Percentiles rank a stretch among this genome's conserved stretches.
These are phyloP conservation scores for Austroboletus niveus DNA, from an alignment of 1,284 basidiomycete genomes.

Conservation along the genomic window DNA sequence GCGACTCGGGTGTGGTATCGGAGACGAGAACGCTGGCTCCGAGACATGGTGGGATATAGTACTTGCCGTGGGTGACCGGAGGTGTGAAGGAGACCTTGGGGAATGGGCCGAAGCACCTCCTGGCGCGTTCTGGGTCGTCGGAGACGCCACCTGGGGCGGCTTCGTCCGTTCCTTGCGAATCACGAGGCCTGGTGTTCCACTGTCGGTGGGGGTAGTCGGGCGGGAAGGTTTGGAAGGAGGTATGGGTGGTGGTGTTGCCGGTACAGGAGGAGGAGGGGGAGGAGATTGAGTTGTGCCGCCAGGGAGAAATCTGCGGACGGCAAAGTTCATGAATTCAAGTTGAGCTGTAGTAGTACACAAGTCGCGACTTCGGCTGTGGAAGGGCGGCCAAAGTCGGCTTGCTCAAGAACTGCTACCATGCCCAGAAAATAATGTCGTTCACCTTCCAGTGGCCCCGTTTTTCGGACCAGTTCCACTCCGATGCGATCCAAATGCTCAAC, in stretches of 20 bases:
- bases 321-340: constrained; percentile 47
- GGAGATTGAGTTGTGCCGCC: constrained; percentile 34
- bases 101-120: constrained; percentile 28
- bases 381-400: neutral
- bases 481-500: constrained; percentile 93
- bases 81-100: constrained; percentile 15
- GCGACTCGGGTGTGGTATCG: constrained; percentile 23
- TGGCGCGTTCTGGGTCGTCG: constrained; percentile 21
- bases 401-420: constrained; percentile 20
- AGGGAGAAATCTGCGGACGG: constrained; percentile 64
- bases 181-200: constrained; percentile 46
- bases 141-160: constrained; percentile 24
- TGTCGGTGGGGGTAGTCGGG: constrained; percentile 27
- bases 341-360: no score
- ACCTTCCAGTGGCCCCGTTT: constrained; percentile 98
- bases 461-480: constrained; percentile 90
- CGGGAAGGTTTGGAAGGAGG: constrained; percentile 35
- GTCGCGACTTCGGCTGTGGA: no score
- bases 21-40: constrained; percentile 41
- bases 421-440: constrained; percentile 77
- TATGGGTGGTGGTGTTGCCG: constrained; percentile 18
- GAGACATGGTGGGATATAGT: constrained; percentile 26
- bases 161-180: constrained; percentile 53
- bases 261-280: constrained; percentile 16
- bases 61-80: constrained; percentile 21